These are phyloP conservation scores for Candida ulmi DNA, from an alignment of 805 yeast genomes.

Conservation along the genomic window DNA sequence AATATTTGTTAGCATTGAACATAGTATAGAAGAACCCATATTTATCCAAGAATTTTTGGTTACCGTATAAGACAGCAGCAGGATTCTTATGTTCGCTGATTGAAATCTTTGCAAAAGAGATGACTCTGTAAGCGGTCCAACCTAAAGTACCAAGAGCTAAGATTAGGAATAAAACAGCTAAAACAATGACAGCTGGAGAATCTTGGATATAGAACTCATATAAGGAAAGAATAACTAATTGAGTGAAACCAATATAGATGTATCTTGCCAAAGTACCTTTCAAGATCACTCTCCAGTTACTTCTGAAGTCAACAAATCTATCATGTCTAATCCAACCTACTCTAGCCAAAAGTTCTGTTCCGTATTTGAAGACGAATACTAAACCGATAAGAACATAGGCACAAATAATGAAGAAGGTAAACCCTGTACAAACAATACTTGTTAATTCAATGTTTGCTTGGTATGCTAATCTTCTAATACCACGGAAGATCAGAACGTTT, in stretches of 20 bases:
- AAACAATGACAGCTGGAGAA: constrained; percentile 82
- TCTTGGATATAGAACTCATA: constrained; percentile 84
- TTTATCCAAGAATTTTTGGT: constrained; percentile 61
- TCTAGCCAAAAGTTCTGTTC: constrained; percentile 41
- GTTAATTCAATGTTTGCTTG: constrained; percentile 76
- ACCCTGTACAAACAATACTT: constrained; percentile 78
- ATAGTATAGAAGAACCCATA: constrained; percentile 88
- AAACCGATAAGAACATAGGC: constrained; percentile 66
- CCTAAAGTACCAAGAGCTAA: constrained; percentile 54
- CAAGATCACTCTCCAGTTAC: constrained; percentile 51
- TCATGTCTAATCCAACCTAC: constrained; percentile 45
- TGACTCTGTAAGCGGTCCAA: constrained; percentile 63
- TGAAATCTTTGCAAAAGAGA: constrained; percentile 57
- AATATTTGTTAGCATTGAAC: constrained; percentile 75
- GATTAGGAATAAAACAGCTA: constrained; percentile 68
- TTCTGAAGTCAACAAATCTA: constrained; percentile 43
- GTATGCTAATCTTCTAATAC: constrained; percentile 80
- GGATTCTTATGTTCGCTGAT: constrained; percentile 63
- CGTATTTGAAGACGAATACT: constrained; percentile 48
- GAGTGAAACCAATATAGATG: constrained; percentile 80
- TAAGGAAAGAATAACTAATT: constrained; percentile 67
- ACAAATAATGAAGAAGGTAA: constrained; percentile 75
- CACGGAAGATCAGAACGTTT: constrained; percentile 69
- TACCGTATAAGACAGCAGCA: constrained; percentile 83
- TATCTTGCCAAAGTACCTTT: constrained; percentile 80